Conservation (phyloP, 176 grass and related monocot genomes). For the Tillandsia leiboldiana region DNA sequence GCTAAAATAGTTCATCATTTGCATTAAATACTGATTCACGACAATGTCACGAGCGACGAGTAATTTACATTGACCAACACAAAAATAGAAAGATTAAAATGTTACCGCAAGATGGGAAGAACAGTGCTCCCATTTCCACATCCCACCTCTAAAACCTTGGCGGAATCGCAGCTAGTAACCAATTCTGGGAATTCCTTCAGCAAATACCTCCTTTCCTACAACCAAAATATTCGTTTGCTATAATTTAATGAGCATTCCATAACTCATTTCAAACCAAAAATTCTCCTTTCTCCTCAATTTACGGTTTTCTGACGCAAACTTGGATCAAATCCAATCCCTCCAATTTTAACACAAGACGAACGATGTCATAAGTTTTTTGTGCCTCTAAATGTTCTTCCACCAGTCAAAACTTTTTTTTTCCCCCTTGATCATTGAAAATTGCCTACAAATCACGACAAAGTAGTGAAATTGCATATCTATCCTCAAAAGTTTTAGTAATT, state of each 20-base stretch:
- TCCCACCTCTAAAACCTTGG: slow-evolving; percentile 14
- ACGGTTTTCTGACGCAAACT: not conserved
- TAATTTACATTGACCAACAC: not conserved
- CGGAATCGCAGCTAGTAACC: not conserved
- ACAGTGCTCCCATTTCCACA: slow-evolving; percentile 19
- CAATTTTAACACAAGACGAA: no score
- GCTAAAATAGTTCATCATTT: no score
- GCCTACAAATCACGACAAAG: no score
- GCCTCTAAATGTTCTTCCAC: no score
- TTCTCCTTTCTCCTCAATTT: not conserved
- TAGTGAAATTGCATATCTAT: no score
- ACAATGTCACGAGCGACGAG: not conserved
- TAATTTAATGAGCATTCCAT: not conserved
- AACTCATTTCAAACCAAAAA: not conserved
- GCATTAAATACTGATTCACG: slow-evolving; percentile 5
- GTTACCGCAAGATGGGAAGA: slow-evolving; percentile 41
- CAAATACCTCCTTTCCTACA: slow-evolving; percentile 23
- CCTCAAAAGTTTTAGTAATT: no score
- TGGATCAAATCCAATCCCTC: not conserved
- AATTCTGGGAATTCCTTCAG: slow-evolving; percentile 20
- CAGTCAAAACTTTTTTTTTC: no score
- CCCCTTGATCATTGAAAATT: no score
- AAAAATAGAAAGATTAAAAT: slow-evolving; percentile 1
- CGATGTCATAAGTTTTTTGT: no score
- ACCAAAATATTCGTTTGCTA: not conserved